Base-by-base conservation (phyloP, 225 moss, liverwort and hornwort species). In the Lunularia cruciata region DNA sequence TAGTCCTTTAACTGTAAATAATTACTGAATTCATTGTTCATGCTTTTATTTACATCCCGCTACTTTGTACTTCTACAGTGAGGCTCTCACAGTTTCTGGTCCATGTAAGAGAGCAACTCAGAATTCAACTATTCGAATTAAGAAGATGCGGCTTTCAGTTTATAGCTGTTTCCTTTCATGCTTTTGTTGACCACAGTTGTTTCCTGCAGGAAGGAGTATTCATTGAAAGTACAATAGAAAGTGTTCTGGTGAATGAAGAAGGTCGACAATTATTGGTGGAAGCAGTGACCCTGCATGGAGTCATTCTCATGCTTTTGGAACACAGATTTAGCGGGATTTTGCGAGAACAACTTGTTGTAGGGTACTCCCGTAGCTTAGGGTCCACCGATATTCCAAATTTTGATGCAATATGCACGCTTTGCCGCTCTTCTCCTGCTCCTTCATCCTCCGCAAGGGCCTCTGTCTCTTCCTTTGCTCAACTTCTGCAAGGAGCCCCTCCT, bases 181-280 rank as follows among this genome's bases (percentile, higher is more conserved):
- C 25, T 19, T 38, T 12, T 38, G 3, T 6, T 8, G 35, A 40
- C n/a, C 3, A 25, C 42, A 27, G 16, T 34, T 33, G 20, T 66
- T 6, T 66, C 56, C 8, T 70, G 70, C 79, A 84, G 67, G 84
- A 78, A 53, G 87, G 92, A n/a, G 81, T 81, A 20, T 90, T 87
- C 45, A 77, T 95, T 47, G 92, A 95, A 67, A 89, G 87, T 75
- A 87, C 85, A 9, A 79, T 86, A 47, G 95, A 95, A 70, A 95
- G 90, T 70, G 87, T 95, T 59, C 63, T 95, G 77, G 96, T 90
- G 72, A 87, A 93, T 73, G 93, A 93, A 67, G 98, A 98, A 65
- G 95, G 95, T 64, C 81, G 95, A 63, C 95, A 92, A 83, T 85
- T 98, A 57, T 73, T 93, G 56, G 86, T 91, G 78, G 90, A 93